Base-by-base conservation (phyloP, 371 early-diverging fungal genomes). In the Mortierella sp. region DNA sequence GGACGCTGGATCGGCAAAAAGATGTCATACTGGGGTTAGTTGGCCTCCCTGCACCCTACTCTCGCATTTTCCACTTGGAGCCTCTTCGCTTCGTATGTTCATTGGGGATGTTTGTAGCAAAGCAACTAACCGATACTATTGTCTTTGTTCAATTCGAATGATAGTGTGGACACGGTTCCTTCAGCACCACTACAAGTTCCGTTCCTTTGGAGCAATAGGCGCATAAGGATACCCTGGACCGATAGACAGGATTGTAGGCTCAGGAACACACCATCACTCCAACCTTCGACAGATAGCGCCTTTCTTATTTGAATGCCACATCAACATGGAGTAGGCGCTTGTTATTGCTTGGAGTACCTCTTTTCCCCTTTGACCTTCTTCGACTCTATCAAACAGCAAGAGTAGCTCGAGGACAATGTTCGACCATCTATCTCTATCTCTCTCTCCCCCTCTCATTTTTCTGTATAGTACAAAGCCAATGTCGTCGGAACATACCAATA, bases 1-100 rank as follows among this genome's bases (percentile, higher is more conserved):
- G 93, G 93, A n/a, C 88, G 89, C 75, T 93, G 90, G 90, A 74
- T 93, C 12, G 93, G 93, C 41, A 91, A 90, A 70, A 93, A 92
- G 76, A 82, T 90, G 38, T 90, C 92, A 7, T 91, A 91, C 79
- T 92, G 91, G 91, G 72, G 93, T 92, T 89, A 63, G 41, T 41
- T 41, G 41, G 6, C 7, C 41, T 41, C 41, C 41, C 41, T 6
- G 41, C 41, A 7, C 41, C 7, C 12, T 86, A 74, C 49, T 35
- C 24, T 48, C 0, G 18, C 7, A 35, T 46, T 24, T 21, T 21
- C 21, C 1, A 6, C 27, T 16, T 16, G 51, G 51, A 6, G 51
- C 18, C n/a, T 43, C 38, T 24, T 68, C 38, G 21, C 41, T 51
- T 51, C 32, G 27, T 2, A 12, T 5, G 41, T 16, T 38, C 35